Evolutionary conservation across 2,329 filamentous ascomycete genomes (phyloP).

Genomic region (Colletotrichum trifolii): DNA sequence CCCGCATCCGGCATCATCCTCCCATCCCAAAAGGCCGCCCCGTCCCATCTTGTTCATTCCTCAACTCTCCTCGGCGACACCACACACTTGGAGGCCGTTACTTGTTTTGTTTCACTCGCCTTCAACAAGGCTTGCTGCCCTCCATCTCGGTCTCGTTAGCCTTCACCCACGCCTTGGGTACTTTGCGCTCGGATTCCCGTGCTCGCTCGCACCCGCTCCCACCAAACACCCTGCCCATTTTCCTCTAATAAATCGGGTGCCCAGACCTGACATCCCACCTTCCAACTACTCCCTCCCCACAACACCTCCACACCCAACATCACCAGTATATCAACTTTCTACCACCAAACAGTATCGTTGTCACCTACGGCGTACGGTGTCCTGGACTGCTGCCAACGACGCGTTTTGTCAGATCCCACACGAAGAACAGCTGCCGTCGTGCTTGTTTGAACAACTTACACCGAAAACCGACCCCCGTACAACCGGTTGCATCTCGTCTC

Average conservation of each 20-base stretch:
- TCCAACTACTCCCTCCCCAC: slow-evolving; percentile 4
- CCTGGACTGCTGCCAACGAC: neutral
- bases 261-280: slow-evolving; percentile 25
- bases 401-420: too few relatives aligned
- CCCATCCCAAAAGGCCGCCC: slow-evolving; percentile 6
- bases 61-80: slow-evolving; percentile 10
- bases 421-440: too few relatives aligned
- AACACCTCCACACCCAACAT: neutral
- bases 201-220: slow-evolving; percentile 6
- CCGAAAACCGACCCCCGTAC: neutral
- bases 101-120: slow-evolving; percentile 36
- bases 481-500: too few relatives aligned
- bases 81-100: slow-evolving; percentile 23
- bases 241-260: slow-evolving; percentile 28
- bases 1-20: slow-evolving; percentile 2
- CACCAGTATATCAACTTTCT: slow-evolving; percentile 3
- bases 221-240: neutral
- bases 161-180: slow-evolving; percentile 1
- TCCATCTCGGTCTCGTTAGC: slow-evolving; percentile 4
- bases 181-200: slow-evolving; percentile 18
- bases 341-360: neutral
- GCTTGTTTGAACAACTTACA: neutral
- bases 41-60: slow-evolving; percentile 29
- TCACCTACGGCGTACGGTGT: neutral
- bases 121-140: slow-evolving; percentile 20